Percentiles rank a stretch among this genome's conserved stretches.
phyloP scores from a whole-genome alignment of 169 alveolate genomes.

The Perkinsus chesapeaki region DNA sequence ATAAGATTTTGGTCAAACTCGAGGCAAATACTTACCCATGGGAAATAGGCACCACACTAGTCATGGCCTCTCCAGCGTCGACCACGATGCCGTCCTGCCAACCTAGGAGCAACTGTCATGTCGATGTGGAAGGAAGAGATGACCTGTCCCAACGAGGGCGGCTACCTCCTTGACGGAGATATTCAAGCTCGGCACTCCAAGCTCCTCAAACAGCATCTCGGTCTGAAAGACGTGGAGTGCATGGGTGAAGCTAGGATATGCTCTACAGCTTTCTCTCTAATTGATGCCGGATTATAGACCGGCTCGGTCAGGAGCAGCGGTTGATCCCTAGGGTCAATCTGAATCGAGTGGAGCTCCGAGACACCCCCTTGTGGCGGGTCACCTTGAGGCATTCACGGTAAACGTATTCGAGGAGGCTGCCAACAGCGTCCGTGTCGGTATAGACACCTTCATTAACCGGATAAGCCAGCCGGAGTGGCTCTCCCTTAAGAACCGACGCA shows the following conservation, averaged over 20 bases:
- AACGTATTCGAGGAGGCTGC: neutral
- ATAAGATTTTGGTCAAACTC: too few species aligned
- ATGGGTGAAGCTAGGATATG: too few species aligned
- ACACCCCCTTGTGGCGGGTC: neutral
- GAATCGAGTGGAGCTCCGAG: neutral
- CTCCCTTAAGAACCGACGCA: neutral
- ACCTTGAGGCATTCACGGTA: neutral
- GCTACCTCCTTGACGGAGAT: neutral
- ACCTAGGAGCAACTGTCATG: neutral
- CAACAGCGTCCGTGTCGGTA: neutral
- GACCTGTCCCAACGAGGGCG: neutral
- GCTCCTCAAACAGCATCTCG: neutral
- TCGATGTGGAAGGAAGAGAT: neutral
- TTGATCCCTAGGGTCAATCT: neutral
- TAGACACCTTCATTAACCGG: neutral
- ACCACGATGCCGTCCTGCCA: neutral
- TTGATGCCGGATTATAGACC: neutral
- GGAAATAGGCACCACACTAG: neutral
- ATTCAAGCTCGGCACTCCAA: neutral
- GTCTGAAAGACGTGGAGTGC: neutral
- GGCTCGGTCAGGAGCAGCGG: neutral
- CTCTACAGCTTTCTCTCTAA: neutral
- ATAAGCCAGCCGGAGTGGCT: neutral
- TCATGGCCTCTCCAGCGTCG: neutral
- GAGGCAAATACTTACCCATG: neutral